A percentile compares a stretch with the other conserved stretches of the same genome.
Conservation (phyloP, 176 grass and related monocot genomes). For the sorghum (Sorghum bicolor) region Sorghum_bicolor_NCBIv3 NC_012873.2:50510501-50511000, state of each 20-base stretch:
- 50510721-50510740: background rate
- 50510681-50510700: background rate
- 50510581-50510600: too few species aligned
- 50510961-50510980: background rate
- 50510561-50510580: too few species aligned
- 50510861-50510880: constrained; percentile 3
- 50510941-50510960: too few species aligned
- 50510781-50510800: background rate
- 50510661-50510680: background rate
- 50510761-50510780: background rate
- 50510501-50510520: too few species aligned
- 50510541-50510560: too few species aligned
- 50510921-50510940: background rate
- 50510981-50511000: background rate
- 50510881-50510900: background rate
- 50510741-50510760: background rate
- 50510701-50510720: too few species aligned
- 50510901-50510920: background rate
- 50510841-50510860: background rate
- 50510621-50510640: too few species aligned
- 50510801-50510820: too few species aligned
- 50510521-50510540: too few species aligned
- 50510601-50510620: too few species aligned
- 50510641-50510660: background rate
- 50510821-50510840: background rate